Conservation (phyloP, 805 yeast genomes). For the Saccharomycopsis sp. region DNA sequence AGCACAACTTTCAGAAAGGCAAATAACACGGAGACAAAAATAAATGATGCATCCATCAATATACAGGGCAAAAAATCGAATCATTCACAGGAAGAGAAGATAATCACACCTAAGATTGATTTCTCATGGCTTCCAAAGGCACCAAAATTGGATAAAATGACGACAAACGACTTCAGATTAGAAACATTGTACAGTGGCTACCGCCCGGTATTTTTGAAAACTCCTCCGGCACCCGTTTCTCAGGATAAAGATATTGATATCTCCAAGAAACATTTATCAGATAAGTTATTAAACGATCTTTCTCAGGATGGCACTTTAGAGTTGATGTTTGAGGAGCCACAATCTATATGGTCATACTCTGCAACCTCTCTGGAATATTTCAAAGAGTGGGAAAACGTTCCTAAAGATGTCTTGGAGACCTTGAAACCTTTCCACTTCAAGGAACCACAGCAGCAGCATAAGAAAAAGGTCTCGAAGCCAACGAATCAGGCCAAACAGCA, state of each 20-base stretch:
- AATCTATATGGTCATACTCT: slow-evolving; percentile 17
- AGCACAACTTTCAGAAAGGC: background rate
- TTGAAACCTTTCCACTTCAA: slow-evolving; percentile 15
- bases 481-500: background rate
- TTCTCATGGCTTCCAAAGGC: slow-evolving; percentile 21
- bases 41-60: background rate
- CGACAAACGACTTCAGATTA: slow-evolving; percentile 11
- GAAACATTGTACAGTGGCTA: slow-evolving; percentile 19
- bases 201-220: slow-evolving; percentile 18
- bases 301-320: background rate
- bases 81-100: background rate
- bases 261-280: background rate
- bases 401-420: slow-evolving; percentile 6
- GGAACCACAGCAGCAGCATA: background rate
- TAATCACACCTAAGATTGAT: background rate
- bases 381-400: slow-evolving; percentile 20
- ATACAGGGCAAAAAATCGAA: background rate
- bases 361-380: slow-evolving; percentile 17
- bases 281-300: background rate
- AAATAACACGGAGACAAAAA: background rate
- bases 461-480: background rate
- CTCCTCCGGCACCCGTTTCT: background rate
- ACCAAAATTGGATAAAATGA: slow-evolving; percentile 16
- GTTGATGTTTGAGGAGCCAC: background rate
- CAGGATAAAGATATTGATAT: background rate